Percentiles rank a stretch among this genome's conserved stretches.
These are phyloP conservation scores for Achlya hypogyna DNA, from an alignment of 352 stramenopile species.

Conservation along the genomic window DNA sequence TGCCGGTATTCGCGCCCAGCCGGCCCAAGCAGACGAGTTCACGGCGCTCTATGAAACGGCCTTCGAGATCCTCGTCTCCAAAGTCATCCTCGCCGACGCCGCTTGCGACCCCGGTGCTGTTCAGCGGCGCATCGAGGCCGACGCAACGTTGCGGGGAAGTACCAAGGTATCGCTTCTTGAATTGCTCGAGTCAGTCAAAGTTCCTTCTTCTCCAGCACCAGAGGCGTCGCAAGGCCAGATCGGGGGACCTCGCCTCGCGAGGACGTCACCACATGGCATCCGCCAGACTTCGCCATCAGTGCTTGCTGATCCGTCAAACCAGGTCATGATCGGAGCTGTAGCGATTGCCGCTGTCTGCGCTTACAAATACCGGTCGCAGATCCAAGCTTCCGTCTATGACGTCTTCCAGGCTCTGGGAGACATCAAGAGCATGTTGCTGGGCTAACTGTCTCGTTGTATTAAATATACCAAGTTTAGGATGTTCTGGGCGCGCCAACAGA, in stretches of 20 bases:
- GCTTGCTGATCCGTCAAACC: not conserved
- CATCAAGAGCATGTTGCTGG: conserved; percentile 16
- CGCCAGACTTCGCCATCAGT: not conserved
- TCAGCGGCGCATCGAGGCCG: not conserved
- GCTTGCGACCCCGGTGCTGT: not conserved
- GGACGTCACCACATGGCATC: not conserved
- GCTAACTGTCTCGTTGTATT: not conserved
- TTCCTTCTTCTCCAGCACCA: not conserved
- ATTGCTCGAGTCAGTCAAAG: not conserved
- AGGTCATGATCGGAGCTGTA: conserved; percentile 9
- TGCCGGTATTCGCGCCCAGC: not conserved
- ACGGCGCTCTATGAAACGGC: not conserved
- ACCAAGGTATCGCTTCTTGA: not conserved
- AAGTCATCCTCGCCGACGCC: conserved; percentile 4
- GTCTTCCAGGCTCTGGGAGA: conserved; percentile 5
- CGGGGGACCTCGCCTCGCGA: not conserved
- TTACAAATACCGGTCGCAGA: conserved; percentile 19
- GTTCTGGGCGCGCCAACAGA: not conserved
- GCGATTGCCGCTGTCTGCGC: conserved; percentile 15
- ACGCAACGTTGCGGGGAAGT: not conserved
- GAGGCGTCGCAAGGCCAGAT: not conserved
- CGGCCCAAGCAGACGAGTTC: not conserved
- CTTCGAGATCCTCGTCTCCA: conserved; percentile 3
- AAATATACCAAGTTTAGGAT: not conserved
- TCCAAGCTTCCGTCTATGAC: conserved; percentile 6